These are phyloP conservation scores for Podaxis carcinomalis DNA, from an alignment of 768 basidiomycete species.

Conservation along the genomic window DNA sequence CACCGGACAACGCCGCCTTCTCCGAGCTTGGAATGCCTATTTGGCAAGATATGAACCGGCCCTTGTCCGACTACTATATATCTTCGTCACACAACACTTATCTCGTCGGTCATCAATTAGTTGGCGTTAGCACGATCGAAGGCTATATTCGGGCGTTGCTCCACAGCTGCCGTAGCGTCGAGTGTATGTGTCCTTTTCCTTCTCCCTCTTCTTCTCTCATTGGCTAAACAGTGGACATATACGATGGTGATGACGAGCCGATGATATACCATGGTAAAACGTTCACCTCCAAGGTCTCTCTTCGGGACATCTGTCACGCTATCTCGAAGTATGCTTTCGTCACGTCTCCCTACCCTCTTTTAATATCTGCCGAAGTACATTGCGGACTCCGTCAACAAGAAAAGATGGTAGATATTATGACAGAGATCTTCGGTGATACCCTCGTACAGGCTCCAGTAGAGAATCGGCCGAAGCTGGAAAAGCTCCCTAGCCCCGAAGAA, in stretches of 20 bases:
- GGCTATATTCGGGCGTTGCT: conserved; percentile 90
- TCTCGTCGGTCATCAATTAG: conserved; percentile 79
- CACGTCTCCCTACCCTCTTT: conserved; percentile 85
- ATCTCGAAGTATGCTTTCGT: conserved; percentile 89
- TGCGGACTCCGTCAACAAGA: conserved; percentile 79
- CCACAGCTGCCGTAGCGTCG: conserved; percentile 90
- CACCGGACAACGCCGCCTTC: conserved; percentile 64
- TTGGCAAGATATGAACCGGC: conserved; percentile 84
- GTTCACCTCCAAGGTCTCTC: conserved; percentile 76
- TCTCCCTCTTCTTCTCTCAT: neutral
- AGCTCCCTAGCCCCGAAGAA: conserved; percentile 80
- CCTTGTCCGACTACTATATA: conserved; percentile 85
- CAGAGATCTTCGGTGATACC: conserved; percentile 36
- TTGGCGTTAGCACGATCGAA: conserved; percentile 87
- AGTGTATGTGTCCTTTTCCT: conserved; percentile 50
- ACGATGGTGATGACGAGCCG: conserved; percentile 82
- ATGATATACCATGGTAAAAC: conserved; percentile 89
- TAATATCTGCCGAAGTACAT: conserved; percentile 92
- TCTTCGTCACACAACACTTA: conserved; percentile 93
- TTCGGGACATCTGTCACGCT: conserved; percentile 78
- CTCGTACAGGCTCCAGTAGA: conserved; percentile 38
- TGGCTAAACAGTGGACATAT: conserved; percentile 73
- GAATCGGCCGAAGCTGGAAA: conserved; percentile 39
- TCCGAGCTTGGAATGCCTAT: conserved; percentile 38
- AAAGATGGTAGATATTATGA: conserved; percentile 73